These are phyloP conservation scores for Petrea volubilis DNA, from an alignment of 257 asterid species.

Conservation along the genomic window DNA sequence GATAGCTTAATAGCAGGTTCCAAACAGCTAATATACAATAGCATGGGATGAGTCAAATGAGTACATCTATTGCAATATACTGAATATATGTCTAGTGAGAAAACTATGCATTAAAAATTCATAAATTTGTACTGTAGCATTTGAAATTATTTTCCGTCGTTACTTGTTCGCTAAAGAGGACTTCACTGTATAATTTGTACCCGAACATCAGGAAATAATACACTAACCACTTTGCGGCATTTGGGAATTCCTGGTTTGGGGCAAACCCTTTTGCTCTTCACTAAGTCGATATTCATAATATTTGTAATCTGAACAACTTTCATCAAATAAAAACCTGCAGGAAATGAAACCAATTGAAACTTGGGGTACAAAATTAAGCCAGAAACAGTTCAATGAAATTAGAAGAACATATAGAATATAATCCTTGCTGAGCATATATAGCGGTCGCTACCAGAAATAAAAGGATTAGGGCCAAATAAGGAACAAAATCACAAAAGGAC, in stretches of 20 bases:
- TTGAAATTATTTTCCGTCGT: background rate
- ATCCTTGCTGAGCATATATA: background rate
- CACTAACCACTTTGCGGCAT: conserved; percentile 53
- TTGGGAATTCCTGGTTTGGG: conserved; percentile 54
- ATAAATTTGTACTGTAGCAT: conserved; percentile 1
- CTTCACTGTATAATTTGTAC: background rate
- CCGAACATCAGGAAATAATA: conserved; percentile 5
- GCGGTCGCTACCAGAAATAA: conserved; percentile 1
- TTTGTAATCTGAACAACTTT: conserved; percentile 77
- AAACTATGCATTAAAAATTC: conserved; percentile 4
- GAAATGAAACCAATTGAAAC: conserved; percentile 12
- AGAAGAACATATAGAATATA: conserved; percentile 6
- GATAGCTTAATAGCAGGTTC: background rate
- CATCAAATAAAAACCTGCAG: conserved; percentile 83
- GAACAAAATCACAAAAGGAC: background rate
- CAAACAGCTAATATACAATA: background rate
- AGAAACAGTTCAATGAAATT: background rate
- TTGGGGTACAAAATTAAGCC: conserved; percentile 5
- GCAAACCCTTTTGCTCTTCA: conserved; percentile 73
- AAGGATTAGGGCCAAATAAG: background rate
- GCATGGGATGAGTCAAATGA: background rate
- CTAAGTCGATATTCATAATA: conserved; percentile 77
- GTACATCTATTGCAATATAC: background rate
- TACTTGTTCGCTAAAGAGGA: background rate
- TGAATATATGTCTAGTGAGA: background rate